phyloP scores from a whole-genome alignment of 495 filamentous ascomycete genomes.

The Elaphomyces granulatus region DNA sequence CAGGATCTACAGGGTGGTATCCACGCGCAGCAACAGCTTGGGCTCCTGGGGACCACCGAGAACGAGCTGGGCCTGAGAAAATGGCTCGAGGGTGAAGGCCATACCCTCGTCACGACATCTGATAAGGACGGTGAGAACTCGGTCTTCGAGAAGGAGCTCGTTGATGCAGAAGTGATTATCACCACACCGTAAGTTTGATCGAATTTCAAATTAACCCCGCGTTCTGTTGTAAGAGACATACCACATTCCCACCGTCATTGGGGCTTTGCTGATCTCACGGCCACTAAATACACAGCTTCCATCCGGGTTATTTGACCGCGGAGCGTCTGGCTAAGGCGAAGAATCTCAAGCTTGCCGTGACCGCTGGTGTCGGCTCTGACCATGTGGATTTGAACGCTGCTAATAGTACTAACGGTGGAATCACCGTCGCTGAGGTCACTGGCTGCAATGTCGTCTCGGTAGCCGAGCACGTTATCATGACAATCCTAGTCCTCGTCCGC shows the following conservation, averaged over 20 bases:
- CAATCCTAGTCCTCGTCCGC: constrained; percentile 87
- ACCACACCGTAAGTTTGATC: constrained; percentile 70
- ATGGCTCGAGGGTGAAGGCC: constrained; percentile 92
- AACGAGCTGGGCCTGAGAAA: constrained; percentile 94
- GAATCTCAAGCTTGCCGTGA: constrained; percentile 95
- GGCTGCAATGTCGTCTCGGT: constrained; percentile 87
- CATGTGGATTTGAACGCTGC: constrained; percentile 94
- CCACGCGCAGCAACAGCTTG: constrained; percentile 64
- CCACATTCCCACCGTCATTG: no score
- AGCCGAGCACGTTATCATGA: constrained; percentile 96
- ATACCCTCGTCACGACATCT: constrained; percentile 91
- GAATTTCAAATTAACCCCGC: no score
- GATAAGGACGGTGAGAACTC: constrained; percentile 95
- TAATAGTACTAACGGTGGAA: constrained; percentile 95
- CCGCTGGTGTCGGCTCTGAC: constrained; percentile 94
- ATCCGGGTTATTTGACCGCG: constrained; percentile 93
- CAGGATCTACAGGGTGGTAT: constrained; percentile 38
- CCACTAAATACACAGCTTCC: constrained; percentile 56
- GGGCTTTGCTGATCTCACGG: background rate
- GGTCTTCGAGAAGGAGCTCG: constrained; percentile 84
- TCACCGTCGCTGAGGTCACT: constrained; percentile 95
- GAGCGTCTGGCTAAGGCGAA: constrained; percentile 96
- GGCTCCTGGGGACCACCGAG: constrained; percentile 85
- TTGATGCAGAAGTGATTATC: constrained; percentile 97
- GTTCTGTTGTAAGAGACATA: no score